Evolutionary conservation across 805 yeast genomes (phyloP).

Genomic region (Candida germanica): DNA sequence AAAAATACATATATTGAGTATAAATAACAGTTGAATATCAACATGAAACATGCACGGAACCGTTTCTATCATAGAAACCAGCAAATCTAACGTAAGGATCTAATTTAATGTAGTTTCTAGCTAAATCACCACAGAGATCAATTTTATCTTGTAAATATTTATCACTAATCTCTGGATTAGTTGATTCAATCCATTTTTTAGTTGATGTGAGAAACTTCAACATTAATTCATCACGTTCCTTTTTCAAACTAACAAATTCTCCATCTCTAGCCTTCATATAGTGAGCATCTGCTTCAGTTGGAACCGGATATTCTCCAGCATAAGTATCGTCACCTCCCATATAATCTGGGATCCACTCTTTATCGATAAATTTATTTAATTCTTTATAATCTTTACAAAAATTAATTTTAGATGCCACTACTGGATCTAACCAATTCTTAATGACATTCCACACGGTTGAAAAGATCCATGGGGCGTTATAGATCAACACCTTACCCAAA

Average conservation of each 20-base stretch:
- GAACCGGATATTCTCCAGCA: constrained; percentile 65
- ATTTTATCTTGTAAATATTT: constrained; percentile 53
- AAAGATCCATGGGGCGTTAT: constrained; percentile 96
- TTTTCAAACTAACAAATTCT: constrained; percentile 36
- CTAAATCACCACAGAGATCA: constrained; percentile 48
- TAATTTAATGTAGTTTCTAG: constrained; percentile 60
- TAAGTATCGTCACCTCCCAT: constrained; percentile 71
- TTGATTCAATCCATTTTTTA: constrained; percentile 71
- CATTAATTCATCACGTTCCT: constrained; percentile 54
- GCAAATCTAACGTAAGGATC: constrained; percentile 85
- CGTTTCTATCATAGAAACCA: constrained; percentile 74
- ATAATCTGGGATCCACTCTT: constrained; percentile 58
- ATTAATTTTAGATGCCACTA: constrained; percentile 84
- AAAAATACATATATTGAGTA: too few relatives aligned
- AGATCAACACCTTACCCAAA: constrained; percentile 78
- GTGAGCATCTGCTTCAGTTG: constrained; percentile 50
- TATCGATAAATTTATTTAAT: constrained; percentile 57
- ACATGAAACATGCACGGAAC: constrained; percentile 23
- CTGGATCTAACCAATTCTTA: constrained; percentile 94
- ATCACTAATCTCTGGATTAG: constrained; percentile 47
- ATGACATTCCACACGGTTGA: constrained; percentile 91
- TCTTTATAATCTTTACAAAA: constrained; percentile 76
- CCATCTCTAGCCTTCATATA: constrained; percentile 27
- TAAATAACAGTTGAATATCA: background rate
- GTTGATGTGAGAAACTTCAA: constrained; percentile 62